phyloP scores from a whole-genome alignment of 2,329 filamentous ascomycete genomes.

The Chrysosporium keratinophilum region DNA sequence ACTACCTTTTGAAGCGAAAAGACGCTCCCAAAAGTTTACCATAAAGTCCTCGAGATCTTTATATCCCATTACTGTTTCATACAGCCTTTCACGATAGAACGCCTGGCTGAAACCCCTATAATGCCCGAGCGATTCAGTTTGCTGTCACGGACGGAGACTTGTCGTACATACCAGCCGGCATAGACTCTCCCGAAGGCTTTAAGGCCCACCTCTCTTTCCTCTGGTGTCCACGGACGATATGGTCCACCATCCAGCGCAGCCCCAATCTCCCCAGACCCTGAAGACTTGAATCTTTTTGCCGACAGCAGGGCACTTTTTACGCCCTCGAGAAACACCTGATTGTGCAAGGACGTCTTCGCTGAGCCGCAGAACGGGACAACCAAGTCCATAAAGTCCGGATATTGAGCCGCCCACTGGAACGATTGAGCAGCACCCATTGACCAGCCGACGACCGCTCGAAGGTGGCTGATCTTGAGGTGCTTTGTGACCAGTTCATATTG shows the following conservation, averaged over 20 bases:
- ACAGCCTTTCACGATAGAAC: constrained; percentile 64
- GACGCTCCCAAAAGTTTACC: constrained; percentile 63
- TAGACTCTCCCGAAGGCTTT: constrained; percentile 67
- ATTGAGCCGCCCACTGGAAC: constrained; percentile 54
- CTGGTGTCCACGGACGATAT: constrained; percentile 42
- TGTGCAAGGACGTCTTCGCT: constrained; percentile 55
- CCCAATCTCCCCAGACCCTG: constrained; percentile 41
- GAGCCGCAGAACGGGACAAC: constrained; percentile 56
- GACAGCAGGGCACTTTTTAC: constrained; percentile 52
- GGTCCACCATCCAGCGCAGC: constrained; percentile 30
- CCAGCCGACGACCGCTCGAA: constrained; percentile 56
- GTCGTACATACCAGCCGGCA: constrained; percentile 50
- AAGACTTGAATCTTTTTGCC: constrained; percentile 45
- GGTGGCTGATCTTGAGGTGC: constrained; percentile 50
- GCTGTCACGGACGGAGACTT: not conserved
- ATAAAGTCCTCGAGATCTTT: constrained; percentile 64
- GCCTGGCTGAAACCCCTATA: constrained; percentile 63
- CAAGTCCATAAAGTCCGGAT: constrained; percentile 55
- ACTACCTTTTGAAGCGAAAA: constrained; percentile 56
- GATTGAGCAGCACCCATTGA: constrained; percentile 60
- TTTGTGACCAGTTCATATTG: constrained; percentile 57
- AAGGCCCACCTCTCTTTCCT: constrained; percentile 48
- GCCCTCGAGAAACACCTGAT: constrained; percentile 57
- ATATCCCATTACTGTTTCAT: constrained; percentile 54
- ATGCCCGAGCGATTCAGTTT: not conserved